A percentile compares a stretch with the other conserved stretches of the same genome.
phyloP scores from a whole-genome alignment of 805 yeast species.

The Candida nemodendra region DNA sequence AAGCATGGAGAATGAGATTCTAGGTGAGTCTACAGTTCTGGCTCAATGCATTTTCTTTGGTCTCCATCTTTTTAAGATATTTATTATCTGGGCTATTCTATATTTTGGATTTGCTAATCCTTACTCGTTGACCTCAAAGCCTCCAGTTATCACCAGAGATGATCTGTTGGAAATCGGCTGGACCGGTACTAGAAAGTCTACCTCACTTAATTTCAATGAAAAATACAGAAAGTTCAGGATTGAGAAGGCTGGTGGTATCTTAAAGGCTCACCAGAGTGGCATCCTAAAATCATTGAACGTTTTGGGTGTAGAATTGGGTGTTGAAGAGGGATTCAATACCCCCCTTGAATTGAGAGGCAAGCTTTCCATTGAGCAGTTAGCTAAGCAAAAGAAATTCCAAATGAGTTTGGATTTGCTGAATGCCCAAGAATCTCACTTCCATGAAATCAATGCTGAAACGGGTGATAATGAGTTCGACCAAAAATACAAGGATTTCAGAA shows the following conservation, averaged over 20 bases:
- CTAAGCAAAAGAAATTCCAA: slow-evolving; percentile 44
- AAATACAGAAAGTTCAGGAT: slow-evolving; percentile 63
- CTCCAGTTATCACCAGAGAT: slow-evolving; percentile 44
- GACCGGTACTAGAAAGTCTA: slow-evolving; percentile 87
- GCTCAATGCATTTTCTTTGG: slow-evolving; percentile 69
- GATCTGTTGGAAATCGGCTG: slow-evolving; percentile 73
- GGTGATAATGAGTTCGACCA: slow-evolving; percentile 27
- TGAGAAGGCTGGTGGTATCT: slow-evolving; percentile 68
- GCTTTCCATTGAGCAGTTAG: slow-evolving; percentile 23
- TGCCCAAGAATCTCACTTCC: slow-evolving; percentile 48
- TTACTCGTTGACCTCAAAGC: slow-evolving; percentile 42
- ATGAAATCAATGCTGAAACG: slow-evolving; percentile 31
- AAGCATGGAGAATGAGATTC: slow-evolving; percentile 48
- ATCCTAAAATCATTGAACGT: slow-evolving; percentile 54
- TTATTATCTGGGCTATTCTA: slow-evolving; percentile 54
- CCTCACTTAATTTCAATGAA: slow-evolving; percentile 67
- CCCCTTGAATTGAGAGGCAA: slow-evolving; percentile 16
- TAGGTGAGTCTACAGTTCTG: slow-evolving; percentile 36
- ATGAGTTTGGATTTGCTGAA: slow-evolving; percentile 57
- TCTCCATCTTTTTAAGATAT: slow-evolving; percentile 66
- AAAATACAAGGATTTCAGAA: slow-evolving; percentile 61
- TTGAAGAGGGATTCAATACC: slow-evolving; percentile 82
- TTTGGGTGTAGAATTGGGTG: slow-evolving; percentile 61
- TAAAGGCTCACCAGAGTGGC: slow-evolving; percentile 75
- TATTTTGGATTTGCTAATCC: slow-evolving; percentile 82